Evolutionary conservation across 441 rosid species (phyloP), one percentile per base, ranked within the genome.

Genomic region (Adansonia gregorii): DNA sequence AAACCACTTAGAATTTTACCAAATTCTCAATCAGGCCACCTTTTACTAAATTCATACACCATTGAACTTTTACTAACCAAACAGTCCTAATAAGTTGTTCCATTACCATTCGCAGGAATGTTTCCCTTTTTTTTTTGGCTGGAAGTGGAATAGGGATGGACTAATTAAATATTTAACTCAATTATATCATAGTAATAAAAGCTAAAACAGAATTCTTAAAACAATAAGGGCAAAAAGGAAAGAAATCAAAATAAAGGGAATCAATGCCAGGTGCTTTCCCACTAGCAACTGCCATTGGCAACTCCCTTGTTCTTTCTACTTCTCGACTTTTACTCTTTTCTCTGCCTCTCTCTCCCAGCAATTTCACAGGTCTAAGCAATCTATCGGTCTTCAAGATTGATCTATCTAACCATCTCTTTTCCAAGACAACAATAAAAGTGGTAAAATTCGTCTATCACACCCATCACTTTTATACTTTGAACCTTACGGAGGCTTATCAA

Each of bases 31-130:
- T 6, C 35, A 12, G 56, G 56, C 17, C 56, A 12, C 4, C n/a
- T 46, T 19, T 45, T 48, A 46, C 55, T 49, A 27, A 27, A 3
- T 70, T 51, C 20, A 1, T 51, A 22, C 8, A 51, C 20, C 4
- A 3, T 70, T 51, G 22, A 27, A 51, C 60, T 49, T 69, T 70
- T 15, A 22, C 73, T 14, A 14, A 69, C 73, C 41, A 66, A 65
- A 65, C 22, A 65, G 24, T 41, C 51, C 14, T 17, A 66, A 66
- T 9, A 66, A 66, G 51, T 66, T 66, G 70, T 41, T 66, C 27
- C 11, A 41, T 19, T 66, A 41, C 14, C 51, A 35, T 0, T 66
- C 4, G 14, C 6, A 66, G 51, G 49, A 15, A n/a, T 41, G 14
- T 66, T 17, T 17, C 22, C 27, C 8, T n/a, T 41, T 41, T 17